phyloP scores from a whole-genome alignment of 1,284 basidiomycete species.

The Cryptococcus wingfieldii region DNA sequence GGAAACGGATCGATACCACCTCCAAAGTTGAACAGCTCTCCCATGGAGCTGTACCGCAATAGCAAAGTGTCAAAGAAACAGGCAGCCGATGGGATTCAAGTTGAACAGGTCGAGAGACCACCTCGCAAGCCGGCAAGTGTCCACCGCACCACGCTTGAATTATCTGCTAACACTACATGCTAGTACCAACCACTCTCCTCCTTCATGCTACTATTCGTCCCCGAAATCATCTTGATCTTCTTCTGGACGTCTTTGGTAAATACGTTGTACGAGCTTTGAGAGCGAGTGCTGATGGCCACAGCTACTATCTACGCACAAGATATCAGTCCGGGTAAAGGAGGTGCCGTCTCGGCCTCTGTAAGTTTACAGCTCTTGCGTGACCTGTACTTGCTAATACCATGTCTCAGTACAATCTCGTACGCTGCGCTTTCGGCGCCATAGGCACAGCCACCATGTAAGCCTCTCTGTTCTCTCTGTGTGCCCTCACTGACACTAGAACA shows the following conservation, averaged over 20 bases:
- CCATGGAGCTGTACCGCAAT: constrained; percentile 22
- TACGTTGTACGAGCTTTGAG: background rate
- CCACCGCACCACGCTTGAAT: background rate
- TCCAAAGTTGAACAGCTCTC: constrained; percentile 34
- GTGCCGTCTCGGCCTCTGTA: constrained; percentile 43
- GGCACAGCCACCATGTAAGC: constrained; percentile 36
- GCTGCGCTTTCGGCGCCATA: constrained; percentile 45
- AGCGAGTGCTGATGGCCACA: constrained; percentile 1
- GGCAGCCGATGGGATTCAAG: constrained; percentile 15
- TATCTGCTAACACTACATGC: background rate
- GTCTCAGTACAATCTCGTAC: constrained; percentile 40
- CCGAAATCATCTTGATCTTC: constrained; percentile 42
- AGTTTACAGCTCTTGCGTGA: constrained; percentile 6
- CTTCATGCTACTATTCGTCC: constrained; percentile 39
- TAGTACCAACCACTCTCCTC: constrained; percentile 42
- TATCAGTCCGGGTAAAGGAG: constrained; percentile 40
- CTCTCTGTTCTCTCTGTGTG: background rate
- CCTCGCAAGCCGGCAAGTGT: constrained; percentile 24
- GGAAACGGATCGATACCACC: constrained; percentile 46
- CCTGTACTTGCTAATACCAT: background rate
- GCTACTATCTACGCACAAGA: constrained; percentile 45
- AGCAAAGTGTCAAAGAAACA: constrained; percentile 21
- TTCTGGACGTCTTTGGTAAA: constrained; percentile 31
- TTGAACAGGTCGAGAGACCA: constrained; percentile 27
- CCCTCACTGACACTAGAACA: background rate